Base-by-base conservation (phyloP, 176 grass and related monocot genomes). In the Oropetium thomaeum region DNA sequence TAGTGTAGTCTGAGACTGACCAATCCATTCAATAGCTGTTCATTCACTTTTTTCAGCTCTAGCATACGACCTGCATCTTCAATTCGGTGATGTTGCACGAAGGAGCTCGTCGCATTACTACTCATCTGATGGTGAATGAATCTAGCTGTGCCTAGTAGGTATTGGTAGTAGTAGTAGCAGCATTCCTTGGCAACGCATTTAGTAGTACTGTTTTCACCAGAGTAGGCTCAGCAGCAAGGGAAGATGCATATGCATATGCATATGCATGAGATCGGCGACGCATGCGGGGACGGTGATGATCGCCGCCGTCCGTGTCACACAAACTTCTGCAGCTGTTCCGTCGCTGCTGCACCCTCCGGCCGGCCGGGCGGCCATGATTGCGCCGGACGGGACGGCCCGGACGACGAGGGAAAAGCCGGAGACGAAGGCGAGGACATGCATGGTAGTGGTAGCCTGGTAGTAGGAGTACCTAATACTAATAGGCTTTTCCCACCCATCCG, bases 321-420 rank as follows among this genome's bases (percentile, higher is more conserved):
- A n/a, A n/a, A n/a, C n/a, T n/a, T n/a, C n/a, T n/a, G n/a, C n/a
- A n/a, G n/a, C n/a, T n/a, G n/a, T n/a, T n/a, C n/a, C 19, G 34
- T 30, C 60, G 47, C 38, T 39, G 79, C 70, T 31, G 19, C 39
- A 53, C 8, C 30, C 35, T 38, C 35, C 35, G 35, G 40, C 10
- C 40, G 1, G 40, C 40, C 1, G 40, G 8, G 2, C 40, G 43
- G 32, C 58, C 66, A 84, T 78, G 82, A 78, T 78, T 70, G 74
- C 67, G n/a, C 31, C 57, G 55, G 65, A 27, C 58, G 58, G 40
- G 16, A 1, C 1, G 26, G 32, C 3, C n/a, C n/a, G n/a, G n/a
- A n/a, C n/a, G n/a, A n/a, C n/a, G n/a, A n/a, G 27, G 4, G 74
- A 31, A 78, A 84, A 84, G 74, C 74, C 67, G 67, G 37, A 55